Evolutionary conservation across 1,284 basidiomycete genomes (phyloP), one percentile per base, ranked within the genome.

Genomic region (Spongispora temasekensis): DNA sequence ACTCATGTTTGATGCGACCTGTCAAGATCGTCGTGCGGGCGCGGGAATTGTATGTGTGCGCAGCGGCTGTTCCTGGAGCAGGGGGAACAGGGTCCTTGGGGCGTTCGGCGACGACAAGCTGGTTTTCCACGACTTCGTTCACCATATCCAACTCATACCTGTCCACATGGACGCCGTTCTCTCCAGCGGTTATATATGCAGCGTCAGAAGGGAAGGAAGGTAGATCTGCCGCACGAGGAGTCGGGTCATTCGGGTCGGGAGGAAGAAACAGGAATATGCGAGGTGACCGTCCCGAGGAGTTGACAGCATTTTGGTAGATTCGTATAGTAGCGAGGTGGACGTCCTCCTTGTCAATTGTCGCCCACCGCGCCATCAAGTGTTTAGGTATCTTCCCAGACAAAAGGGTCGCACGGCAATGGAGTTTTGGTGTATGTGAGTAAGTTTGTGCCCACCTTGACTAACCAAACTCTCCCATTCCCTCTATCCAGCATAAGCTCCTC

Each of bases 61-160:
- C 61, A 2, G 68, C 61, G 59, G 84, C 85, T 69, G 71, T 84
- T 8, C 69, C 67, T 5, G 30, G 67, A 62, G 19, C 67, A 69
- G 52, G 77, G 17, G 84, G 77, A 7, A 81, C 80, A 3, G 83
- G 73, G 61, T 87, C 85, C 67, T 89, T 91, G 25, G 87, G 87
- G 46, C 87, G 82, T 72, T 91, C 89, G 0, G 90, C 89, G 40
- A 92, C 81, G 48, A 91, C 89, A 60, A 90, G 80, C 71, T 91
- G 89, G 74, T 91, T 91, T 64, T 89, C 86, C 5, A 92, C 89
- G 21, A 82, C 73, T 60, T 89, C 86, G 64, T 90, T 88, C 46
- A 90, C 81, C 87, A 92, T 90, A 31, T 90, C 89, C 40, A 93
- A 77, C 68, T 91, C 88, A 72, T 89, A 93, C 69, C 82, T 81